These are phyloP conservation scores for Trichoderma koningii DNA, from an alignment of 2,329 filamentous ascomycete species.

Conservation along the genomic window DNA sequence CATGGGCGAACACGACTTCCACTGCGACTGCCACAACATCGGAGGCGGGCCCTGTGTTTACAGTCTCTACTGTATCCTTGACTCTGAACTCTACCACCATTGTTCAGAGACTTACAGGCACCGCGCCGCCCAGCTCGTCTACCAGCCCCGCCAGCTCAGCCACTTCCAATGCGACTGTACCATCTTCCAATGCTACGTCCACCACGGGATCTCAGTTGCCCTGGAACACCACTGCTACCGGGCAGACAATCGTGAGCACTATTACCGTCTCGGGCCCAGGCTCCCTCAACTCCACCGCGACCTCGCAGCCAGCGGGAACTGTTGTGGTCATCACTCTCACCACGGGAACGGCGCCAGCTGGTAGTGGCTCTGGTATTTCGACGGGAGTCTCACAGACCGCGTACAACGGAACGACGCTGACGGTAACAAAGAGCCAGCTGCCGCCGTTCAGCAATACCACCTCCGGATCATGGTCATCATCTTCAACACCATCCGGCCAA, in stretches of 20 bases:
- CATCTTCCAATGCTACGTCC: background rate
- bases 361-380: background rate
- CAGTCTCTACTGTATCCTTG: slow-evolving; percentile 2
- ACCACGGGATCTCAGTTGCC: slow-evolving; percentile 13
- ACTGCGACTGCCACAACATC: slow-evolving; percentile 14
- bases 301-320: background rate
- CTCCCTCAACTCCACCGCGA: background rate
- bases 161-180: slow-evolving; percentile 2
- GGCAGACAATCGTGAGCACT: background rate
- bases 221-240: slow-evolving; percentile 17
- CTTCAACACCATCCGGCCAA: background rate
- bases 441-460: slow-evolving; percentile 31
- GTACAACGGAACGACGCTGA: slow-evolving; percentile 13
- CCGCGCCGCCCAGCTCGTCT: slow-evolving; percentile 1
- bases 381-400: background rate
- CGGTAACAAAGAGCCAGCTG: slow-evolving; percentile 20
- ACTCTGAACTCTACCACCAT: slow-evolving; percentile 19
- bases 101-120: slow-evolving; percentile 1
- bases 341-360: background rate
- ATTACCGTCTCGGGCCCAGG: background rate
- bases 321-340: slow-evolving; percentile 18
- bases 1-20: slow-evolving; percentile 22
- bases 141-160: background rate
- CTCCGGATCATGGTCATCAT: background rate
- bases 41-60: background rate